Evolutionary conservation across 2,329 filamentous ascomycete genomes (phyloP).

Genomic region (Pseudonectria foliicola): DNA sequence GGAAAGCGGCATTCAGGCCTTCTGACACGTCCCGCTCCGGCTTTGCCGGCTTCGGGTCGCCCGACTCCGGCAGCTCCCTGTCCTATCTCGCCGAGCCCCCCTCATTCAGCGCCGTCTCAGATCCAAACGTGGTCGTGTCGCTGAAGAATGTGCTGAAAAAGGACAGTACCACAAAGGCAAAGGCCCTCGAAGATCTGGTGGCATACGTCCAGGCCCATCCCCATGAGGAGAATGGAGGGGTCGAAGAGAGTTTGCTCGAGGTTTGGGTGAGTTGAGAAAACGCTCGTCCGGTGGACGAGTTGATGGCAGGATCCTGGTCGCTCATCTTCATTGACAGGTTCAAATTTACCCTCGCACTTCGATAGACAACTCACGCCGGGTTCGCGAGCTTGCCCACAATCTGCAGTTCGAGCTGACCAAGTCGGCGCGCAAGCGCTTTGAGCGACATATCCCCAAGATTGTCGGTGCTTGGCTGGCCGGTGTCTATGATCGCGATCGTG

Average conservation of each 20-base stretch:
- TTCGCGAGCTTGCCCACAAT: constrained; percentile 77
- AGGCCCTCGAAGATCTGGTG: constrained; percentile 80
- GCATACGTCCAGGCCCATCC: constrained; percentile 50
- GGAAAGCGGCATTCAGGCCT: constrained; percentile 17
- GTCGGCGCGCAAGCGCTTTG: constrained; percentile 72
- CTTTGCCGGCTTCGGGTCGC: constrained; percentile 31
- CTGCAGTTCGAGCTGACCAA: constrained; percentile 59
- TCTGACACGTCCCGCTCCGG: constrained; percentile 20
- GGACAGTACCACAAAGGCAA: constrained; percentile 84
- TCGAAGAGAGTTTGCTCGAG: constrained; percentile 77
- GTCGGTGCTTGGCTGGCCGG: constrained; percentile 90
- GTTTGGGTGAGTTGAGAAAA: constrained; percentile 59
- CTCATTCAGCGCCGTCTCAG: constrained; percentile 68
- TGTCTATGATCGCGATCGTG: constrained; percentile 75
- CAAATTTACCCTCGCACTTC: constrained; percentile 82
- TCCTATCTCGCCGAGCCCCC: constrained; percentile 86
- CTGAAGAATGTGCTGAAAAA: constrained; percentile 92
- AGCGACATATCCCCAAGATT: constrained; percentile 66
- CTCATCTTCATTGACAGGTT: constrained; percentile 46
- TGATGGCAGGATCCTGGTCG: neutral
- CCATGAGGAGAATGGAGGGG: constrained; percentile 48
- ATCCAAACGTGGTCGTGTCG: constrained; percentile 77
- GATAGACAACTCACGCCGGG: constrained; percentile 81
- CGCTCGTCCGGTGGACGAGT: neutral
- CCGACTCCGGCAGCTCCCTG: constrained; percentile 44